Evolutionary conservation across 1,139 yeast genomes (phyloP), one percentile per base, ranked within the genome.

Genomic region (Suhomyces yuchorum): DNA sequence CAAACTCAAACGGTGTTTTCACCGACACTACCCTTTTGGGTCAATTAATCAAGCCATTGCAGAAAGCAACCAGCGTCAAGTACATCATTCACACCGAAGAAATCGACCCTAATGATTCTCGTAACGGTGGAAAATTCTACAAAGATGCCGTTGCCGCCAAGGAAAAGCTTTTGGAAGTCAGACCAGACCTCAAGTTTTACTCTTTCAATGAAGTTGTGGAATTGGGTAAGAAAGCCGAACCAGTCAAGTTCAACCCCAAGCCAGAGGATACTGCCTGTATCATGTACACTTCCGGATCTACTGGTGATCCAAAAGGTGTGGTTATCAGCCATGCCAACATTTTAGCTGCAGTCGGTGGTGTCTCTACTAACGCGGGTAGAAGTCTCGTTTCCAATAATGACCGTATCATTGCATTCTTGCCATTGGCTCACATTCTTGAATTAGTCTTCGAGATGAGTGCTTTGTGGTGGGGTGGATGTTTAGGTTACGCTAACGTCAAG

Each of bases 201-300:
- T 77, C 91, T 15, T 80, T 76, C 62, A 79, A 82, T 48, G 96
- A 93, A 47, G 76, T 90, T 22, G 51, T 86, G 41, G 72, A 72
- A 48, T 68, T 84, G 46, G 99, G 99, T 56, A 65, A 74, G 55
- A 70, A 70, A 34, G 67, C 78, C 17, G 18, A 23, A 7, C 41
- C 51, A 9, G 30, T 35, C 22, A 15, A 24, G 53, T 63, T 65
- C 53, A 78, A 78, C 14, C 90, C 96, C 47, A 77, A 73, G 53
- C 81, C 95, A 9, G 82, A 82, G n/a, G 96, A 90, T 61, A 64
- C 85, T 48, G 82, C 93, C 37, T 89, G 97, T 75, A 90, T 93
- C 65, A 93, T 95, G 98, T 93, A 93, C 77, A 93, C 99, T 22
- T 92, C 98, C 0, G 99, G 99, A 45, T 91, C 98, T 15, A 92